Percentiles rank a stretch among this genome's conserved stretches.
phyloP scores from a whole-genome alignment of 2,329 filamentous ascomycete species.

The Pestalotiopsis sp. region DNA sequence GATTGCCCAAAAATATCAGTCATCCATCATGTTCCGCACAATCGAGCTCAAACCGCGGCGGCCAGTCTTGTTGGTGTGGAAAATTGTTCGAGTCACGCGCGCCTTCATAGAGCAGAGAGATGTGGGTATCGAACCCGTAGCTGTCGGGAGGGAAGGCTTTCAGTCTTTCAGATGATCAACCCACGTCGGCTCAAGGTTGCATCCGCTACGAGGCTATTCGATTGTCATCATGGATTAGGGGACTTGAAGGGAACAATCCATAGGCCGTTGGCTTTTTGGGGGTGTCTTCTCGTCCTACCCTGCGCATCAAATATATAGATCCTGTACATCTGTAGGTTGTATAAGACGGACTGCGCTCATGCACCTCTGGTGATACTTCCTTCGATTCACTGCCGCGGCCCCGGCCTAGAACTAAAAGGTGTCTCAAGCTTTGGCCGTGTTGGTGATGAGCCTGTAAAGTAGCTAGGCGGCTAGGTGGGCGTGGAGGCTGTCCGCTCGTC shows the following conservation, averaged over 20 bases:
- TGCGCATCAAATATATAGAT: not conserved
- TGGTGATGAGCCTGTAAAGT: no score
- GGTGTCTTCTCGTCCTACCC: not conserved
- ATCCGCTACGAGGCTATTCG: conserved; percentile 4
- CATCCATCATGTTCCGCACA: not conserved
- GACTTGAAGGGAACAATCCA: not conserved
- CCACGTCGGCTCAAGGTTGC: conserved; percentile 8
- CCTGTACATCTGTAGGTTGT: not conserved
- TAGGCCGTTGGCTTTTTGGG: not conserved
- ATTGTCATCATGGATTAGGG: not conserved
- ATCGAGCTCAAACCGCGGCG: not conserved
- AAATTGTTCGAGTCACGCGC: not conserved
- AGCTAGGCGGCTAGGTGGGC: no score
- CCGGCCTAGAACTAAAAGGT: no score
- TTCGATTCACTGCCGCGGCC: not conserved
- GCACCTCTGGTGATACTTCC: not conserved
- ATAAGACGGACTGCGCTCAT: not conserved
- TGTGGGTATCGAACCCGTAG: not conserved
- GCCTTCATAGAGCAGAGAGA: not conserved
- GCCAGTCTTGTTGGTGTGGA: not conserved
- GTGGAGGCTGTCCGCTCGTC: no score
- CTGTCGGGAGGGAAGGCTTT: not conserved
- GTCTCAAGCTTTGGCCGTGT: no score
- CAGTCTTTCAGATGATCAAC: conserved; percentile 6
- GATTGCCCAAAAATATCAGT: not conserved